phyloP scores from a whole-genome alignment of 495 filamentous ascomycete species.

The Talaromyces trachyspermus region DNA sequence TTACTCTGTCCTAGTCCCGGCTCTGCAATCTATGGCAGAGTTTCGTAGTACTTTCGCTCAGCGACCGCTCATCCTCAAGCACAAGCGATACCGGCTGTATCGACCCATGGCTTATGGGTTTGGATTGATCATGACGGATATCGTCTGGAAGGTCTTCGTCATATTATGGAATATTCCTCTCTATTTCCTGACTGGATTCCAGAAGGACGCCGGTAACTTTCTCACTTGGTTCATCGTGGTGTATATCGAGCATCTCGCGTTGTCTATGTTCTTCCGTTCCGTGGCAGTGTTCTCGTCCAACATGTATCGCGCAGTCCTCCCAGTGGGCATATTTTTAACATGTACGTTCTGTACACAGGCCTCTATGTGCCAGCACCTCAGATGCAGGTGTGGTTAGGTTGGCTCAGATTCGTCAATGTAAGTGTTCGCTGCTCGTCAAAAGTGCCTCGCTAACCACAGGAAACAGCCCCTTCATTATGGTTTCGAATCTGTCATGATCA shows the following conservation, averaged over 20 bases:
- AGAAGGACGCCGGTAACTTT: conserved; percentile 63
- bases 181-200: conserved; percentile 70
- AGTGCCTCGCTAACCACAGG: neutral
- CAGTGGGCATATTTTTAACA: conserved; percentile 41
- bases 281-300: conserved; percentile 43
- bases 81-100: conserved; percentile 11
- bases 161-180: conserved; percentile 25
- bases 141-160: conserved; percentile 12
- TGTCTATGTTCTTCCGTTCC: conserved; percentile 50
- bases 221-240: conserved; percentile 72
- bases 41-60: conserved; percentile 14
- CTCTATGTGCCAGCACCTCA: conserved; percentile 41
- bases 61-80: conserved; percentile 13
- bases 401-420: conserved; percentile 45
- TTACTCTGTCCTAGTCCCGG: conserved; percentile 12
- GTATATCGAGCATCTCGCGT: conserved; percentile 57
- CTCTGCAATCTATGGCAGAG: conserved; percentile 11
- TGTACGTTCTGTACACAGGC: conserved; percentile 44
- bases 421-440: conserved; percentile 52
- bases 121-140: conserved; percentile 11
- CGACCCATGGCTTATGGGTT: conserved; percentile 11
- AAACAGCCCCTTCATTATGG: conserved; percentile 33
- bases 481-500: conserved; percentile 44
- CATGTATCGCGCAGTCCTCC: conserved; percentile 43
- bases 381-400: conserved; percentile 49